A percentile compares a stretch with the other conserved stretches of the same genome.
Evolutionary conservation across 768 basidiomycete species (phyloP).

Genomic region (Amyloporia xantha): DNA sequence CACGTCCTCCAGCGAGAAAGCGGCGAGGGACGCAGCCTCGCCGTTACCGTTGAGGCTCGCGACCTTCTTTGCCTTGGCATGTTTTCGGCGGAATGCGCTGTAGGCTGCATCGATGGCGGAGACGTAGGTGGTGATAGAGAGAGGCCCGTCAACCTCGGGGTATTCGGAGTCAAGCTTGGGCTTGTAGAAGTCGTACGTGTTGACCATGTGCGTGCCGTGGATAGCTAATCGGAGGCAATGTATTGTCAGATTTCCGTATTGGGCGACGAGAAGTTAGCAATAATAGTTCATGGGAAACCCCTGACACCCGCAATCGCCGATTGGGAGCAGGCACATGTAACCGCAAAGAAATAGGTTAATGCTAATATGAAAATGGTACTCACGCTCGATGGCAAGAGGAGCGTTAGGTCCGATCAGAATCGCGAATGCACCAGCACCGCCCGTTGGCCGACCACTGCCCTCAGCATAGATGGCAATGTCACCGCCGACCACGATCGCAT

Average conservation of each 20-base stretch:
- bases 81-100: conserved; percentile 76
- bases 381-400: conserved; percentile 91
- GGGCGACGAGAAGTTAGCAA: too few relatives aligned
- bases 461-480: conserved; percentile 99
- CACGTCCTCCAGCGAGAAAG: conserved; percentile 74
- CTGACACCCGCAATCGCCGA: too few relatives aligned
- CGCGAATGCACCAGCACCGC: conserved; percentile 93
- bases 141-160: conserved; percentile 95
- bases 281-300: not conserved
- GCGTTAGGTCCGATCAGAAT: conserved; percentile 95
- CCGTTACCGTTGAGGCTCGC: conserved; percentile 20
- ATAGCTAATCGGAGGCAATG: too few relatives aligned
- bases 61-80: conserved; percentile 56
- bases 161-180: conserved; percentile 92
- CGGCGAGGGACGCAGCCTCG: conserved; percentile 33
- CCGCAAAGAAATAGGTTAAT: too few relatives aligned
- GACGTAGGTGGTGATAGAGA: conserved; percentile 92
- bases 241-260: too few relatives aligned
- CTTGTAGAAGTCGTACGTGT: conserved; percentile 99
- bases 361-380: too few relatives aligned
- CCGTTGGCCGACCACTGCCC: conserved; percentile 89
- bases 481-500: conserved; percentile 93
- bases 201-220: conserved; percentile 95
- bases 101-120: conserved; percentile 91
- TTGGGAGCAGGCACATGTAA: not conserved